Percentiles rank a stretch among this genome's conserved stretches.
Evolutionary conservation across 2,329 filamentous ascomycete species (phyloP).

Genomic region (Ascocoryne sarcoides): DNA sequence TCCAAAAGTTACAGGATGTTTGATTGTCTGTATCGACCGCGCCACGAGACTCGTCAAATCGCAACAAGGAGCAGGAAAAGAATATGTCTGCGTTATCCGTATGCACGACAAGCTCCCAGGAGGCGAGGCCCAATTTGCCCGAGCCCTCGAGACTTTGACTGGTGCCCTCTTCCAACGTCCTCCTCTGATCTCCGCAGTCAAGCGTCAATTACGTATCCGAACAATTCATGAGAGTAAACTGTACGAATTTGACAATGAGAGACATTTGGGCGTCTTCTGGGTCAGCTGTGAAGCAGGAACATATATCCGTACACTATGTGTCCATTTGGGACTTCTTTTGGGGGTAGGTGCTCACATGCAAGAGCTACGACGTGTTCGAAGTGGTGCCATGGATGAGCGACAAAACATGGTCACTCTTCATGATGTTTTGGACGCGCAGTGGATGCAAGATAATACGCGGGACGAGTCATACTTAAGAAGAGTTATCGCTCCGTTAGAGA

Average conservation of each 20-base stretch:
- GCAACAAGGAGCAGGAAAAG: constrained; percentile 97
- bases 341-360: constrained; percentile 97
- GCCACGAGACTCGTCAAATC: constrained; percentile 97
- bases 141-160: constrained; percentile 90
- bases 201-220: constrained; percentile 95
- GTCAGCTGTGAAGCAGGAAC: constrained; percentile 98
- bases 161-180: constrained; percentile 96
- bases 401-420: constrained; percentile 88
- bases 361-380: constrained; percentile 87
- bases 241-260: constrained; percentile 96
- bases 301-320: constrained; percentile 96
- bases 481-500: constrained; percentile 90
- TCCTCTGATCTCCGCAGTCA: constrained; percentile 95
- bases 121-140: constrained; percentile 84
- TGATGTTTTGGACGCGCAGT: constrained; percentile 92
- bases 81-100: constrained; percentile 93
- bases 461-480: constrained; percentile 87
- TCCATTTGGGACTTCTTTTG: constrained; percentile 69
- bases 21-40: constrained; percentile 93
- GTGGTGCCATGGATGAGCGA: constrained; percentile 89
- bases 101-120: constrained; percentile 93
- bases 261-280: constrained; percentile 97
- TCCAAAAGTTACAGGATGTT: constrained; percentile 92
- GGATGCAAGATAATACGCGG: constrained; percentile 88
- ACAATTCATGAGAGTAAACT: constrained; percentile 97